Percentiles rank a stretch among this genome's conserved stretches.
Conservation (phyloP, 2,329 filamentous ascomycete genomes). For the Waltergamsia citrina region DNA sequence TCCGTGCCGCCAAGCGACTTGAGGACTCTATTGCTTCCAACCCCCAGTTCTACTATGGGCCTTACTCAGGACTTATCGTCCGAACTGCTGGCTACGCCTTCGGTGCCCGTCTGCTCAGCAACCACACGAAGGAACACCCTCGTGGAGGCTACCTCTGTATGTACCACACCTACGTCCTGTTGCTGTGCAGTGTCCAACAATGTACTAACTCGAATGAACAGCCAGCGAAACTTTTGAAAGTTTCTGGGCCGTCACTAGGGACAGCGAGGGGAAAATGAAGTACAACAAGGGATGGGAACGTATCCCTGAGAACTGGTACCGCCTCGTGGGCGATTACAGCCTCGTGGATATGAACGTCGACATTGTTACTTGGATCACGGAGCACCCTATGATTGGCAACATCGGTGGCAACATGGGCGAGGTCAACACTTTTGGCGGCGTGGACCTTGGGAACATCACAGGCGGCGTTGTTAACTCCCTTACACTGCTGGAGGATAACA, state of each 20-base stretch:
- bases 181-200: background rate
- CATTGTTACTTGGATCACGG: slow-evolving; percentile 21
- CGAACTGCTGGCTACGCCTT: slow-evolving; percentile 39
- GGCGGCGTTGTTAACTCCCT: slow-evolving; percentile 31
- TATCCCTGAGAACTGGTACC: slow-evolving; percentile 44
- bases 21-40: slow-evolving; percentile 37
- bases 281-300: slow-evolving; percentile 38
- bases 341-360: slow-evolving; percentile 30
- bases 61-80: slow-evolving; percentile 36
- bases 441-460: slow-evolving; percentile 31
- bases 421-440: slow-evolving; percentile 38
- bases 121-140: slow-evolving; percentile 30
- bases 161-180: background rate
- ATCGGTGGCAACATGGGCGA: slow-evolving; percentile 43
- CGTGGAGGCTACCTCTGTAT: slow-evolving; percentile 14
- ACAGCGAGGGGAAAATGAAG: slow-evolving; percentile 23
- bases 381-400: slow-evolving; percentile 30
- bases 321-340: slow-evolving; percentile 32
- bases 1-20: slow-evolving; percentile 32
- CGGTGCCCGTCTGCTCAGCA: slow-evolving; percentile 29
- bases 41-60: slow-evolving; percentile 44
- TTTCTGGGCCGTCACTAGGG: slow-evolving; percentile 34
- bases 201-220: background rate
- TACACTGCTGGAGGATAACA: slow-evolving; percentile 34
- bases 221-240: slow-evolving; percentile 25